Base-by-base conservation (phyloP, 129 eudicot species). In the Escallonia herrerae region DNA sequence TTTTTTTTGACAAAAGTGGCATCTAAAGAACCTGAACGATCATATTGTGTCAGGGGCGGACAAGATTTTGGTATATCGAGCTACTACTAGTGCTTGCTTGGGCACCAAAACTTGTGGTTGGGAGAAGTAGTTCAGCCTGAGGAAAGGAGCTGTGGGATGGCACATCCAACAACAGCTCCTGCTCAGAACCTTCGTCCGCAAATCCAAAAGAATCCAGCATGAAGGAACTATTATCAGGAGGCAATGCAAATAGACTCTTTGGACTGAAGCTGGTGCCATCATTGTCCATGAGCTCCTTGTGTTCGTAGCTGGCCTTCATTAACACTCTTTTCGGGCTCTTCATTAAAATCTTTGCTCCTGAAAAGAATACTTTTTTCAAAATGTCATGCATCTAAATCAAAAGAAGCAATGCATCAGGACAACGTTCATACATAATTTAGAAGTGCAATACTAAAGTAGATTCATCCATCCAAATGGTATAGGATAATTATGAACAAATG, bases 131-230 rank as follows among this genome's bases (percentile, higher is more conserved):
- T 77, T 93, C 96, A 13, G 98, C 98, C 66, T 88, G 91, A 14
- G 98, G 98, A 79, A 88, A 93, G 38, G 86, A 88, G 62, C 89
- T 76, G 74, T 86, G 74, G n/a, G 91, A 86, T 13, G 96, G 98
- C 41, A 93, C 89, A 12, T 88, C 84, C 13, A 93, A 77, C 85
- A 93, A 61, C 43, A 82, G 72, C 67, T 93, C 98, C 63, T 93
- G 91, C 59, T 88, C 96, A 42, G 76, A 71, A 70, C 63, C 78
- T 47, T 85, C 95, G 64, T 82, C 86, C 22, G 51, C 81, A 39
- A 70, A 74, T 48, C 70, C 76, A 49, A 80, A 77, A 38, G 90
- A 70, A 68, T 87, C 83, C 12, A 87, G 73, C 78, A 80, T 84
- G 56, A 81, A 76, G 65, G 91, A 85, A 62, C 83, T 73, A 47